These are phyloP conservation scores for Sarocladium oryzae DNA, from an alignment of 2,329 filamentous ascomycete genomes.

Conservation along the genomic window DNA sequence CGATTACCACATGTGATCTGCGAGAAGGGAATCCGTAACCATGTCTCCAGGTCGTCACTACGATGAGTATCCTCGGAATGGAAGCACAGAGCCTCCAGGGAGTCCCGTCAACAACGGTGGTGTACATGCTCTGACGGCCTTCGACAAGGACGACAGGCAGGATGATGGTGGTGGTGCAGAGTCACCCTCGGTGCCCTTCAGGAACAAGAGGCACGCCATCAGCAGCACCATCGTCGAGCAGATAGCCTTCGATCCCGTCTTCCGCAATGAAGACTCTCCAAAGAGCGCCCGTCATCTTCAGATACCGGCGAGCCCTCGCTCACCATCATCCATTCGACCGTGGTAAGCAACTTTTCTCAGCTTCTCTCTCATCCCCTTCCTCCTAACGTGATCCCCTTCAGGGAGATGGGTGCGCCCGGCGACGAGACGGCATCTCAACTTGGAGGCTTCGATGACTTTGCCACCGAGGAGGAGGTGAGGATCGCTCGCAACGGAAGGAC, in stretches of 20 bases:
- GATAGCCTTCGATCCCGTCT: slow-evolving; percentile 6
- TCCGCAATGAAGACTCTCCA: background rate
- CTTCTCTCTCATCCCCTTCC: no score
- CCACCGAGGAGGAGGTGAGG: slow-evolving; percentile 1
- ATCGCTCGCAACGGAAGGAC: background rate
- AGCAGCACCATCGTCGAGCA: background rate
- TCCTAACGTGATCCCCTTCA: background rate
- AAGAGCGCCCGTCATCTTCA: background rate
- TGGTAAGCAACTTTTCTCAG: no score
- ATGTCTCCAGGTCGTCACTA: background rate
- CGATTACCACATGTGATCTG: no score
- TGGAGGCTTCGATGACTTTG: slow-evolving; percentile 4
- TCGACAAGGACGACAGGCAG: background rate
- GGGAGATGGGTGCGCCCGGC: background rate
- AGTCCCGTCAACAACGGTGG: no score
- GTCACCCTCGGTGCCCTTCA: background rate
- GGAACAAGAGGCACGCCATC: background rate
- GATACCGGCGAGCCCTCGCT: background rate
- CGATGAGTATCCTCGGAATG: background rate
- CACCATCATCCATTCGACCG: background rate
- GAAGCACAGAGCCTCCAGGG: background rate
- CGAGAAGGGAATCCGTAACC: no score
- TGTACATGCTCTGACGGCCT: background rate
- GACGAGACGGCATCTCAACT: background rate
- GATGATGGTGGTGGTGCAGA: slow-evolving; percentile 2